Percentiles rank a stretch among this genome's conserved stretches.
Conservation (phyloP, 208 protist species). For the Crithidia thermophila region DNA sequence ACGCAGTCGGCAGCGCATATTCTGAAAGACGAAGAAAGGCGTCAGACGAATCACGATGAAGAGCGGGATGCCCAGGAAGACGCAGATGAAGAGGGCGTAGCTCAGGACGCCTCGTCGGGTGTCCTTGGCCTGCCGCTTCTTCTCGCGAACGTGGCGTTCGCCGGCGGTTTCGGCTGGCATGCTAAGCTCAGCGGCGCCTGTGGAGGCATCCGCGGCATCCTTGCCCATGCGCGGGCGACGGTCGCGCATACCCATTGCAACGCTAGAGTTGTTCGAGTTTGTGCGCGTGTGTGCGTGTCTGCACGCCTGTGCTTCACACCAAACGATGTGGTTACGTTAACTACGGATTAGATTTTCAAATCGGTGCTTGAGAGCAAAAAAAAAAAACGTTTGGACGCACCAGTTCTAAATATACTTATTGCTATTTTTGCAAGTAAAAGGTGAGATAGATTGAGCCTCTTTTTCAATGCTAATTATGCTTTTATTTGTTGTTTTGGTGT, state of each 20-base stretch:
- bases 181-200: conserved; percentile 10
- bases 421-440: no score
- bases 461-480: no score
- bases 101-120: conserved; percentile 36
- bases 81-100: conserved; percentile 61
- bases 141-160: conserved; percentile 26
- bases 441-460: no score
- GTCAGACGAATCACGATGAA: conserved; percentile 58
- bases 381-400: no score
- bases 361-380: background rate
- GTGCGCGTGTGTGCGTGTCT: background rate
- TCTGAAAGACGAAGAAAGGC: conserved; percentile 86
- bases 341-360: background rate
- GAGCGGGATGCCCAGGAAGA: conserved; percentile 61
- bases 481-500: no score
- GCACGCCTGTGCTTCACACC: no score
- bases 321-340: no score
- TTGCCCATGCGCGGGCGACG: conserved; percentile 17
- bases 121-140: conserved; percentile 26
- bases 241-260: conserved; percentile 35
- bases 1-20: conserved; percentile 58
- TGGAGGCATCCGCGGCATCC: background rate
- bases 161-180: conserved; percentile 43
- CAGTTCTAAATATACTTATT: no score
- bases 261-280: background rate